phyloP scores from a whole-genome alignment of 257 asterid genomes.

The Coffea eugenioides region DNA sequence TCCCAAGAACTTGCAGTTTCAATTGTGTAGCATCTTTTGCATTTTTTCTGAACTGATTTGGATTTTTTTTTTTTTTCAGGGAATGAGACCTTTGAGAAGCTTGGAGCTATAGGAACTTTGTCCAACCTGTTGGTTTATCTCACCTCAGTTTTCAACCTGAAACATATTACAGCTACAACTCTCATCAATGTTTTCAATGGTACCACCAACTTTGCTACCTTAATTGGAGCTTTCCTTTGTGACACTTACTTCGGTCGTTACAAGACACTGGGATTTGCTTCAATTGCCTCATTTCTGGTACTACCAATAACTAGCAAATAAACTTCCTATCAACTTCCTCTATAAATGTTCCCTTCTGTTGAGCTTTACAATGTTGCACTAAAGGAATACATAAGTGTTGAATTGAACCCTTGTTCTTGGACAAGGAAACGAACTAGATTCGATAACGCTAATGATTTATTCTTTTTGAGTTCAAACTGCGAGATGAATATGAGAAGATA shows the following conservation, averaged over 20 bases:
- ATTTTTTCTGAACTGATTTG: neutral
- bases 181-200: slow-evolving; percentile 66
- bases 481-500: neutral
- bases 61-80: slow-evolving; percentile 26
- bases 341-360: no score
- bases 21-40: no score
- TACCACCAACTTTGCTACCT: slow-evolving; percentile 65
- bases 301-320: no score
- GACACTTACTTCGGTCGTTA: slow-evolving; percentile 80
- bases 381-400: no score
- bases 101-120: slow-evolving; percentile 61
- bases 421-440: no score
- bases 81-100: slow-evolving; percentile 79
- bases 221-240: slow-evolving; percentile 61
- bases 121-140: slow-evolving; percentile 65
- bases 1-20: neutral
- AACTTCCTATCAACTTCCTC: neutral
- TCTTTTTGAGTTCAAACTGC: no score
- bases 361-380: no score
- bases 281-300: slow-evolving; percentile 68
- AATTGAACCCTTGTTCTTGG: no score
- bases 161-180: slow-evolving; percentile 50
- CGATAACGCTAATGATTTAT: no score
- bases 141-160: slow-evolving; percentile 72
- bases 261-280: slow-evolving; percentile 60